Evolutionary conservation across 192 early-diverging fungal genomes (phyloP), one percentile per base, ranked within the genome.

Genomic region (Borealophlyctis nickersoniae): DNA sequence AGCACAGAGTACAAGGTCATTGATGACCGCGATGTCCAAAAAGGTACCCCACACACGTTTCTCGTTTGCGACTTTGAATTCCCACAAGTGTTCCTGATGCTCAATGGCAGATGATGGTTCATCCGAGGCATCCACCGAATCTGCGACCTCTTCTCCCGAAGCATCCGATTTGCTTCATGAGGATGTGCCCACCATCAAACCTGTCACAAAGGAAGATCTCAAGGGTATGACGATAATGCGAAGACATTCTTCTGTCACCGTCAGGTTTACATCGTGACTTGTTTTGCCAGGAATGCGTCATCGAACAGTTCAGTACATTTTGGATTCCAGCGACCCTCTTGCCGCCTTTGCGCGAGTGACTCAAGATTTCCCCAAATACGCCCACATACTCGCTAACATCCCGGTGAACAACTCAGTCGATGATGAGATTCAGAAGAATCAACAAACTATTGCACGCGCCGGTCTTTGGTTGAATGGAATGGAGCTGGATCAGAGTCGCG

Each of bases 1-100:
- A 96, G 85, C 55, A 93, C 92, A 5, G 97, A 99, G 68, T 99
- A 99, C 77, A 89, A 91, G 72, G 94, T 94, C 22, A 88, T 89
- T 36, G 96, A 99, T 63, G 96, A 99, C 72, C 87, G 95, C 24
- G 81, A 88, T 48, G 74, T 84, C 55, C 81, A 73, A 35, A 70
- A 63, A 27, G 65, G 75, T 36, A 49, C n/a, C 31, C 2, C 23
- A 33, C n/a, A 33, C 36, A 26, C 28, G 33, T 28, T 5, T n/a
- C n/a, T n/a, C 45, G 45, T 48, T n/a, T n/a, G n/a, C 11, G 45
- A 11, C 11, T 13, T 13, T 48, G 45, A 48, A 48, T n/a, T 11
- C 11, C 45, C 45, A n/a, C 45, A 13, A n/a, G n/a, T 11, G n/a
- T n/a, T n/a, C n/a, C n/a, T n/a, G n/a, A n/a, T n/a, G n/a, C n/a